phyloP scores from a whole-genome alignment of 202 grass and related monocot genomes.

The Carex arenaria region DNA sequence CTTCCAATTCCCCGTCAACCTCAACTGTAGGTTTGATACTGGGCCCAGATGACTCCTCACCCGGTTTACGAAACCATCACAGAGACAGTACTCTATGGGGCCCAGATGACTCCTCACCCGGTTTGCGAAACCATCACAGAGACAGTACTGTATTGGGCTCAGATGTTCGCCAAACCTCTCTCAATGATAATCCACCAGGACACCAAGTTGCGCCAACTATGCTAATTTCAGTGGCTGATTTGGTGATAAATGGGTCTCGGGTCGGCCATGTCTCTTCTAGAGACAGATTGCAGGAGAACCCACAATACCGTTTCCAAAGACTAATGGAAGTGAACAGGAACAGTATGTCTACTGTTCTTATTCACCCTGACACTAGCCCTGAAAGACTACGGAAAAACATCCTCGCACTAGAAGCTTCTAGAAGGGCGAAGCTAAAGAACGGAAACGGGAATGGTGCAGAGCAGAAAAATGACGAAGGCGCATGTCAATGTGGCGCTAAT shows the following conservation, averaged over 20 bases:
- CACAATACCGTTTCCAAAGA: constrained; percentile 62
- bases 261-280: not conserved
- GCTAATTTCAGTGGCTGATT: constrained; percentile 5
- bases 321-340: constrained; percentile 58
- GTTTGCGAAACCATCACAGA: not conserved
- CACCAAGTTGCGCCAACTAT: not conserved
- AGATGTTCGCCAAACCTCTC: not conserved
- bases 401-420: constrained; percentile 41
- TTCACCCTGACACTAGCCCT: constrained; percentile 32
- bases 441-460: constrained; percentile 26
- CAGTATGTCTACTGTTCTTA: constrained; percentile 28
- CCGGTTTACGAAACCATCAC: not conserved
- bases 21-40: not conserved
- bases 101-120: not conserved
- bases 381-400: constrained; percentile 60
- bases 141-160: not conserved
- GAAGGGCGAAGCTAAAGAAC: constrained; percentile 32
- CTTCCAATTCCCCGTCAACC: not conserved
- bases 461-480: constrained; percentile 29
- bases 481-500: constrained; percentile 37
- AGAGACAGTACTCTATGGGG: not conserved
- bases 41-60: not conserved
- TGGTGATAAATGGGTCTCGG: not conserved
- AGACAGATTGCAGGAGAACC: constrained; percentile 35
- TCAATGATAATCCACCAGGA: not conserved